Evolutionary conservation across 2,329 filamentous ascomycete species (phyloP), one percentile per base, ranked within the genome.

Genomic region (Mycosphaerella sp.): DNA sequence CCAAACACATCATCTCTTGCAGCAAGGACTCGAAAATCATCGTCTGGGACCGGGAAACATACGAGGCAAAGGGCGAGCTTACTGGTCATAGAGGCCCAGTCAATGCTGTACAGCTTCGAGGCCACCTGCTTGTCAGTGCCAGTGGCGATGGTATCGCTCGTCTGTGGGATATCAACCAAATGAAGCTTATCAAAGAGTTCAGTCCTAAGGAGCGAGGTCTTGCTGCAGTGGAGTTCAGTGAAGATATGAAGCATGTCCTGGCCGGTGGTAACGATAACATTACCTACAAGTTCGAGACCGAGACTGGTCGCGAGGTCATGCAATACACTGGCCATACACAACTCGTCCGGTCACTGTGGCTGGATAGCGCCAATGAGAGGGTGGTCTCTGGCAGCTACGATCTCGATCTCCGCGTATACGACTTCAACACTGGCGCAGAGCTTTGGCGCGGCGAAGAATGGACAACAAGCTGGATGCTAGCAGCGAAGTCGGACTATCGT

Each of bases 401-500:
- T 69, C 88, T 89, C 64, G 91, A 92, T 64, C 91, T 98, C 69
- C 95, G 95, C 69, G 89, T 97, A 1, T 96, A 90, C 72, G 87
- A 96, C 69, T 86, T 93, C 73, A 83, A 85, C 60, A 86, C 85
- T 2, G 92, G 91, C 34, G 76, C 84, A 45, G 79, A 89, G 62
- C 80, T 92, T 56, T 81, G 95, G 58, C 85, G 90, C 63, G 92
- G 96, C 65, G 87, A 90, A n/a, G 84, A 87, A 62, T 97, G 91
- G 90, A 95, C 95, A 55, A 86, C 86, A 9, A 95, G 89, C 72
- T 98, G 93, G 93, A 95, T 98, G 66, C 75, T 98, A 55, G 91
- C 89, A 60, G 93, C 93, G 48, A 96, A 96, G 78, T 91, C 88
- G 59, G 92, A 98, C 69, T 97, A 97, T 71, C 80, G 92, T 55